Percentiles rank a stretch among this genome's conserved stretches.
phyloP scores from a whole-genome alignment of 2,329 filamentous ascomycete species.

The Pseudogymnoascus sp. region DNA sequence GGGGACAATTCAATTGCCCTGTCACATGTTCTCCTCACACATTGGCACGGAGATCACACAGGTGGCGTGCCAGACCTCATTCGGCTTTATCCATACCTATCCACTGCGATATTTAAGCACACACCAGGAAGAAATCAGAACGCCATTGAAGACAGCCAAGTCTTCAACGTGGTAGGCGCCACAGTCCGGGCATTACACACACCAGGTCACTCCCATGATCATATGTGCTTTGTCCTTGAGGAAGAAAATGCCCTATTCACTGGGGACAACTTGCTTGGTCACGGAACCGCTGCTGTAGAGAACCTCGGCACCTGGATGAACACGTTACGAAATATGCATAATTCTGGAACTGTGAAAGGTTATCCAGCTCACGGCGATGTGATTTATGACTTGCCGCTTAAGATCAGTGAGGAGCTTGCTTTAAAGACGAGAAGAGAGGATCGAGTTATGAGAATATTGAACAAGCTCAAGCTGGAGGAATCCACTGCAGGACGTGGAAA shows the following conservation, averaged over 20 bases:
- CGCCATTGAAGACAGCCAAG: conserved; percentile 44
- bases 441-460: conserved; percentile 31
- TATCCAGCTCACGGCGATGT: conserved; percentile 38
- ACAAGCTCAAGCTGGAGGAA: conserved; percentile 11
- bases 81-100: conserved; percentile 47
- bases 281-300: conserved; percentile 76
- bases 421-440: conserved; percentile 33
- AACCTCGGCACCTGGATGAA: conserved; percentile 57
- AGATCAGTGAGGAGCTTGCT: conserved; percentile 31
- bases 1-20: conserved; percentile 24
- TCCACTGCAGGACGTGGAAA: conserved; percentile 15
- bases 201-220: conserved; percentile 70
- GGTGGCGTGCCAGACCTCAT: conserved; percentile 64
- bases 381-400: conserved; percentile 30
- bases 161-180: conserved; percentile 46
- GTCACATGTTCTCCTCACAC: conserved; percentile 28
- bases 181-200: conserved; percentile 57
- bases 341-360: conserved; percentile 13
- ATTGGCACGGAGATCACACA: conserved; percentile 55
- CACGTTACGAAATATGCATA: conserved; percentile 57
- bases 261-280: conserved; percentile 76
- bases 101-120: conserved; percentile 51
- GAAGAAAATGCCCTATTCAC: conserved; percentile 77
- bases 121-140: conserved; percentile 42
- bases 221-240: conserved; percentile 65